Percentiles rank a stretch among this genome's conserved stretches.
phyloP scores from a whole-genome alignment of 352 stramenopile species.

The Phytophthora vignae region DNA sequence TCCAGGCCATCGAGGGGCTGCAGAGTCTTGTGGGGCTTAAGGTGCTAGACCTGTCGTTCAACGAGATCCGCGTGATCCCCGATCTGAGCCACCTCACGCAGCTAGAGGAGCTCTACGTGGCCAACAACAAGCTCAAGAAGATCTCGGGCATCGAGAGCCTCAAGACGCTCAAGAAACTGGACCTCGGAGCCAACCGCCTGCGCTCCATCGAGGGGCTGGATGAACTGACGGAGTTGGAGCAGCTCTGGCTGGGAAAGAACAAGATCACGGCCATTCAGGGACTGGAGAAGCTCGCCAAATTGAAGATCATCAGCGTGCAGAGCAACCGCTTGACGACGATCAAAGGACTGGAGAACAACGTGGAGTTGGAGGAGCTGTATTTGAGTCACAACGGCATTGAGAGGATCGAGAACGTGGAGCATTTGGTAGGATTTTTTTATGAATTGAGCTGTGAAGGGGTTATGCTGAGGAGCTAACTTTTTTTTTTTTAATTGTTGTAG shows the following conservation, averaged over 20 bases:
- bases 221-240: constrained; percentile 90
- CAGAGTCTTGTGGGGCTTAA: constrained; percentile 68
- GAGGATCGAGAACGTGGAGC: constrained; percentile 73
- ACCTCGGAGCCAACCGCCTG: constrained; percentile 97
- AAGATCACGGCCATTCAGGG: constrained; percentile 96
- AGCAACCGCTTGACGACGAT: constrained; percentile 96
- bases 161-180: constrained; percentile 92
- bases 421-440: constrained; percentile 59
- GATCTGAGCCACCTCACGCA: constrained; percentile 80
- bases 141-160: constrained; percentile 93
- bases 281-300: constrained; percentile 87
- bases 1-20: constrained; percentile 85
- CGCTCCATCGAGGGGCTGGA: constrained; percentile 94
- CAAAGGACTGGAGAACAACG: constrained; percentile 90
- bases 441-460: not conserved
- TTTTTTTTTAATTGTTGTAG: constrained; percentile 33
- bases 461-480: not conserved
- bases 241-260: constrained; percentile 99
- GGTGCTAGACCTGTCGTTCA: constrained; percentile 97
- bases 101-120: constrained; percentile 94
- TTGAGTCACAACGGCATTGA: constrained; percentile 98
- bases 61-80: constrained; percentile 94
- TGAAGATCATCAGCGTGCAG: constrained; percentile 92
- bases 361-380: constrained; percentile 96
- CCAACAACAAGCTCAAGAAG: constrained; percentile 98